These are phyloP conservation scores for Coleophoma cylindrospora DNA, from an alignment of 2,329 filamentous ascomycete species.

Conservation along the genomic window DNA sequence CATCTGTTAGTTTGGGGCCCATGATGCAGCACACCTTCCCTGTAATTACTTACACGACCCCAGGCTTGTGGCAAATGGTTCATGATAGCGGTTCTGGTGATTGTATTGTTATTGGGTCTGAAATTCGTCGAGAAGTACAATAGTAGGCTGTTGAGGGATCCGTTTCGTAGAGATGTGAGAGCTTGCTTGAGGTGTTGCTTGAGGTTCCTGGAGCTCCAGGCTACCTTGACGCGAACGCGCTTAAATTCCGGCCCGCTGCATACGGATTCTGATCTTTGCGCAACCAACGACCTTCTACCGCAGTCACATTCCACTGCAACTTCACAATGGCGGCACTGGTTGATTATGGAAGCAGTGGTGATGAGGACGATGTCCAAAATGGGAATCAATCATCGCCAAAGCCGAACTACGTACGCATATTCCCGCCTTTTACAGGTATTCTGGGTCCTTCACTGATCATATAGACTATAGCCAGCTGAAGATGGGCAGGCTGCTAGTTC, in stretches of 20 bases:
- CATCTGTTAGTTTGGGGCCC: conserved; percentile 27
- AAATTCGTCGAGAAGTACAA: not conserved
- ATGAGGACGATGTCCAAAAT: conserved; percentile 23
- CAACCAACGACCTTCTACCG: not conserved
- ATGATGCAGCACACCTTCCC: not conserved
- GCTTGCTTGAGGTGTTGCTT: conserved; percentile 1
- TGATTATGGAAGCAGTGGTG: conserved; percentile 33
- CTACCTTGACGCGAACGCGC: conserved; percentile 15
- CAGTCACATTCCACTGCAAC: not conserved
- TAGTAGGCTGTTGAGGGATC: conserved; percentile 1
- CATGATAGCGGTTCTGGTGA: conserved; percentile 36
- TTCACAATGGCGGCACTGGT: conserved; percentile 28
- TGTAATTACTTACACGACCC: conserved; percentile 56
- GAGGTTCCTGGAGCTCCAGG: conserved; percentile 6
- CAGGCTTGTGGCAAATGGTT: conserved; percentile 70
- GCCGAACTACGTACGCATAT: conserved; percentile 9
- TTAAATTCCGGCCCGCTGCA: conserved; percentile 6
- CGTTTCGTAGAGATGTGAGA: conserved; percentile 4
- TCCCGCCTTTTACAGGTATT: no score
- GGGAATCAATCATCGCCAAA: not conserved
- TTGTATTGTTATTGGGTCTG: conserved; percentile 2
- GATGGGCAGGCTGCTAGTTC: conserved; percentile 5
- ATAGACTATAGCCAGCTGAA: conserved; percentile 13
- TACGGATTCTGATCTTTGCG: not conserved
- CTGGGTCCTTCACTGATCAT: conserved; percentile 12